A percentile compares a stretch with the other conserved stretches of the same genome.
Conservation (phyloP, 2,329 filamentous ascomycete species). For the Calonectria pauciramosa region DNA sequence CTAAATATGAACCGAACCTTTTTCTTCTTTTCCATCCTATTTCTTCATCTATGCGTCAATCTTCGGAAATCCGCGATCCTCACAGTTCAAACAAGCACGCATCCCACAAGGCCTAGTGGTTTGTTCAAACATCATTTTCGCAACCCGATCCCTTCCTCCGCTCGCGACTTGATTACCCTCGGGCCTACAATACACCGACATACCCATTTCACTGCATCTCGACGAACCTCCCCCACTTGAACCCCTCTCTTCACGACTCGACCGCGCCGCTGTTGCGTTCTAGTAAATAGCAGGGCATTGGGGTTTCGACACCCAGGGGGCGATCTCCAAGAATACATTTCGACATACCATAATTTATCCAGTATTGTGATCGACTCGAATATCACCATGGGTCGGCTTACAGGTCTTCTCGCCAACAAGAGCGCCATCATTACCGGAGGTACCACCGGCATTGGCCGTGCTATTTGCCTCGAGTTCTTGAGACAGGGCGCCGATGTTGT, state of each 20-base stretch:
- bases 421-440: conserved; percentile 90
- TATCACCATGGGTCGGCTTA: conserved; percentile 33
- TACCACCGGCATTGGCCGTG: conserved; percentile 87
- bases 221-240: conserved; percentile 13
- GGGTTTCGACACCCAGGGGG: neutral
- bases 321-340: neutral
- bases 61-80: neutral
- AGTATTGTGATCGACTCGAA: neutral
- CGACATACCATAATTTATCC: neutral
- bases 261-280: neutral
- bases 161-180: neutral
- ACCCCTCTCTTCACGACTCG: conserved; percentile 19
- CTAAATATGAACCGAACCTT: neutral
- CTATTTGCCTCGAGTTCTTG: conserved; percentile 85
- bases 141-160: neutral
- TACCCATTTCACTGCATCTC: conserved; percentile 14
- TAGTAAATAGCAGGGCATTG: neutral
- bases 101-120: neutral
- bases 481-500: conserved; percentile 83
- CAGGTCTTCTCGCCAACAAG: conserved; percentile 77
- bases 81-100: neutral
- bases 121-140: neutral
- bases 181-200: conserved; percentile 29
- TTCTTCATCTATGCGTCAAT: no score
- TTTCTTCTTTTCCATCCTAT: neutral